phyloP scores from a whole-genome alignment of 2,329 filamentous ascomycete species.

The Trichophyton verrucosum region DNA sequence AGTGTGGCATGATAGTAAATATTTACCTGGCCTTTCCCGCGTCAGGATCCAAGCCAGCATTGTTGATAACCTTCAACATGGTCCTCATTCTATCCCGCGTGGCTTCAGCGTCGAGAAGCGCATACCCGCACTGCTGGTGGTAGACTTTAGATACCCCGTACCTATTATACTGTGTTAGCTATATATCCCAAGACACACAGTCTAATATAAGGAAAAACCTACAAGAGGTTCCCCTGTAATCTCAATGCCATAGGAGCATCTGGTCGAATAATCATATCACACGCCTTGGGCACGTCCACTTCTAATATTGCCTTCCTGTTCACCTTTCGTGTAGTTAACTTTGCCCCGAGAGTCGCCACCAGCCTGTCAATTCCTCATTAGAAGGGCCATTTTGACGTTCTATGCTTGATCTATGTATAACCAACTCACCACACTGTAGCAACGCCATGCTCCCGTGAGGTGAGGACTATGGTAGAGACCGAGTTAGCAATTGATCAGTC shows the following conservation, averaged over 20 bases:
- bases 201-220: slow-evolving; percentile 16
- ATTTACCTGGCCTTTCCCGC: slow-evolving; percentile 60
- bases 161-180: not conserved
- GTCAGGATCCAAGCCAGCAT: slow-evolving; percentile 53
- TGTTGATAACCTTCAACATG: slow-evolving; percentile 48
- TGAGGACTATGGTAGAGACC: slow-evolving; percentile 48
- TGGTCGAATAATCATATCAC: slow-evolving; percentile 73
- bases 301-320: slow-evolving; percentile 76
- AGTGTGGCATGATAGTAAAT: not conserved
- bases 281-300: slow-evolving; percentile 77
- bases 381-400: not conserved
- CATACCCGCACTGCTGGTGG: slow-evolving; percentile 73
- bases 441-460: slow-evolving; percentile 76
- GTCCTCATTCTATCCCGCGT: slow-evolving; percentile 61
- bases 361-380: slow-evolving; percentile 47
- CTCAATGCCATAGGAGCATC: slow-evolving; percentile 80
- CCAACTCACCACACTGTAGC: slow-evolving; percentile 74
- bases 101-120: slow-evolving; percentile 66
- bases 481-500: not conserved
- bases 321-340: slow-evolving; percentile 58
- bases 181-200: slow-evolving; percentile 5
- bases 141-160: slow-evolving; percentile 53
- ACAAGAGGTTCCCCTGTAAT: slow-evolving; percentile 79
- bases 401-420: slow-evolving; percentile 2
- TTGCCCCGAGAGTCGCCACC: slow-evolving; percentile 72